Evolutionary conservation across 345 rosid genomes (phyloP).

Genomic region (Streptanthus diversifolius): DNA sequence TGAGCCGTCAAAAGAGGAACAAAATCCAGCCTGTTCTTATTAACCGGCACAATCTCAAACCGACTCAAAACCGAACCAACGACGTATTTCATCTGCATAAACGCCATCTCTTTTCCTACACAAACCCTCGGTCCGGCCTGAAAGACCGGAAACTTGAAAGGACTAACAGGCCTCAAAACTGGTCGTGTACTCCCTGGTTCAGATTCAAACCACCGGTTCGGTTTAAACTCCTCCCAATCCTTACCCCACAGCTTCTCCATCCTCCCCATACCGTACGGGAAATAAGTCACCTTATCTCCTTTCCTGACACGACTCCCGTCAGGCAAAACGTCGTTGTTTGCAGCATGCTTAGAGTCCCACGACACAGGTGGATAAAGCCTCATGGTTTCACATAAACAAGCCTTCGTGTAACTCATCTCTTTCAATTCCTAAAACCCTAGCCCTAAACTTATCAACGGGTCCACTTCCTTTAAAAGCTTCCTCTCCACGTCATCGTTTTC

Average conservation of each 20-base stretch:
- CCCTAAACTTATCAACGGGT: slow-evolving; percentile 34
- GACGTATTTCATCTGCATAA: slow-evolving; percentile 66
- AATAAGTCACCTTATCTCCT: slow-evolving; percentile 55
- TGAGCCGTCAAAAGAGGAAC: slow-evolving; percentile 63
- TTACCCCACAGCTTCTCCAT: slow-evolving; percentile 65
- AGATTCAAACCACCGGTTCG: slow-evolving; percentile 52
- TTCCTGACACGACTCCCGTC: slow-evolving; percentile 51
- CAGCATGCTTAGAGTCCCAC: slow-evolving; percentile 63
- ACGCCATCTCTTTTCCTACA: slow-evolving; percentile 65
- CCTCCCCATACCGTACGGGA: slow-evolving; percentile 69
- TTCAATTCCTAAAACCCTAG: slow-evolving; percentile 39
- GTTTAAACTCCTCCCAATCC: slow-evolving; percentile 57
- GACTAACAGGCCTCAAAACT: slow-evolving; percentile 38
- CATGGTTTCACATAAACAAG: slow-evolving; percentile 62
- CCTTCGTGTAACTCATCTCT: slow-evolving; percentile 47
- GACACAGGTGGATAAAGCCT: slow-evolving; percentile 70
- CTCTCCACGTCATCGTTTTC: slow-evolving; percentile 32
- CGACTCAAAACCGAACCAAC: slow-evolving; percentile 42
- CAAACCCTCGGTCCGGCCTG: slow-evolving; percentile 72
- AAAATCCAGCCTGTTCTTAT: slow-evolving; percentile 41
- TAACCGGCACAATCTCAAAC: slow-evolving; percentile 42
- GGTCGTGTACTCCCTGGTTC: neutral
- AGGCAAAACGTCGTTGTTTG: slow-evolving; percentile 47
- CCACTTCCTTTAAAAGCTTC: slow-evolving; percentile 37
- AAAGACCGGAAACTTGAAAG: slow-evolving; percentile 54